These are phyloP conservation scores for Beta vulgaris DNA, from an alignment of 148 eudicot genomes.

Conservation along the genomic window DNA sequence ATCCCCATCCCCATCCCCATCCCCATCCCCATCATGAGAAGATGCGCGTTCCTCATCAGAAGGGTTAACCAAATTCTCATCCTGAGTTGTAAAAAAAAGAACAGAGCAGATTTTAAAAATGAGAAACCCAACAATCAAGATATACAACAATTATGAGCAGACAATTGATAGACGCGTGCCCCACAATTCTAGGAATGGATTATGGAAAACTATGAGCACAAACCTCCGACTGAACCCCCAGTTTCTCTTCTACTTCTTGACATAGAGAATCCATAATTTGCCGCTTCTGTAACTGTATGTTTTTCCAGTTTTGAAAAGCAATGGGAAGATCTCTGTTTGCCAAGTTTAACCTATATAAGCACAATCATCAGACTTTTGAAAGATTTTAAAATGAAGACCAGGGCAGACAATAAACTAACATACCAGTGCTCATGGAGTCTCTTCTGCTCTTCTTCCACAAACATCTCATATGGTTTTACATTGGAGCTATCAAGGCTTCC, in stretches of 20 bases:
- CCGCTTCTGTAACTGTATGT: slow-evolving; percentile 36
- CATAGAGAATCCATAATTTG: slow-evolving; percentile 38
- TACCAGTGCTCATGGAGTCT: slow-evolving; percentile 80
- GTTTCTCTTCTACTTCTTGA: slow-evolving; percentile 64
- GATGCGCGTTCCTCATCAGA: slow-evolving; percentile 36
- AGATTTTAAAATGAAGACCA: not conserved
- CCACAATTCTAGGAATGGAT: not conserved
- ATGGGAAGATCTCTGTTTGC: slow-evolving; percentile 66
- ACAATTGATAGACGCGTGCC: not conserved
- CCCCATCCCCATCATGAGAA: slow-evolving; percentile 24
- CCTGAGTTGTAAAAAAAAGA: slow-evolving; percentile 14
- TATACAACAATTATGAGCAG: not conserved
- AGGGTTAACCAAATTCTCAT: slow-evolving; percentile 21
- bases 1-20: slow-evolving; percentile 19
- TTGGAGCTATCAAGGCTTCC: slow-evolving; percentile 62
- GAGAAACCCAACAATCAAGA: not conserved
- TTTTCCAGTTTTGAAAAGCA: slow-evolving; percentile 51
- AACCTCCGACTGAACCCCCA: slow-evolving; percentile 44
- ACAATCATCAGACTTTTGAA: slow-evolving; percentile 13
- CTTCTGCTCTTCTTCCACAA: slow-evolving; percentile 83
- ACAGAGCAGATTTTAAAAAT: not conserved
- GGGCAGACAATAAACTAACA: slow-evolving; percentile 20
- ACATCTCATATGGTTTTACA: slow-evolving; percentile 80
- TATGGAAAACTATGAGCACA: not conserved
- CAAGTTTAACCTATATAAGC: slow-evolving; percentile 55